Evolutionary conservation across 2,329 filamentous ascomycete genomes (phyloP).

Genomic region (Talaromyces islandicus): DNA sequence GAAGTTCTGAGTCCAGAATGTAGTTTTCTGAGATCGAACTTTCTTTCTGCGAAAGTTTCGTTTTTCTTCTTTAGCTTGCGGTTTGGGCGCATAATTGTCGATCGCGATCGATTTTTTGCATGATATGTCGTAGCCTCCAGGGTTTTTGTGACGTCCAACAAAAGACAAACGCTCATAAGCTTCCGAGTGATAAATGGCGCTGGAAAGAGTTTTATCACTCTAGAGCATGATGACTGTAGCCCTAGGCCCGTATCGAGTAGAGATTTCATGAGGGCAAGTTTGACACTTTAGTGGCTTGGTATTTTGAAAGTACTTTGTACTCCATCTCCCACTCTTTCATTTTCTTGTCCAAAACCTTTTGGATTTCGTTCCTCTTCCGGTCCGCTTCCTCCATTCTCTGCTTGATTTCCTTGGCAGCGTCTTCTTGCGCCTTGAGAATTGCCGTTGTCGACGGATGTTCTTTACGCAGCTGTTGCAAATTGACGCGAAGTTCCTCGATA

Average conservation of each 20-base stretch:
- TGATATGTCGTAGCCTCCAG: not conserved
- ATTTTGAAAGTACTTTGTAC: conserved; percentile 18
- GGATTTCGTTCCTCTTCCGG: conserved; percentile 32
- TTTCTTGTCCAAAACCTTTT: conserved; percentile 38
- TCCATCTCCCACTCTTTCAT: conserved; percentile 37
- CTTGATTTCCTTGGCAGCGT: conserved; percentile 31
- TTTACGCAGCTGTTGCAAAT: conserved; percentile 30
- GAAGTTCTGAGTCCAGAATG: not conserved
- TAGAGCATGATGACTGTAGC: not conserved
- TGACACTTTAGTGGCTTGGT: not conserved
- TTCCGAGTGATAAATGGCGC: not conserved
- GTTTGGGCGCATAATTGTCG: not conserved
- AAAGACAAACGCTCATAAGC: not conserved
- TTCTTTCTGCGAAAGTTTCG: not conserved
- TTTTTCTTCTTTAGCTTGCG: not conserved
- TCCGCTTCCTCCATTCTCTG: conserved; percentile 31
- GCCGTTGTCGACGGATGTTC: conserved; percentile 30
- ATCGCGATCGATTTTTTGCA: not conserved
- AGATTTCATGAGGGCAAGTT: not conserved
- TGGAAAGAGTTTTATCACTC: not conserved
- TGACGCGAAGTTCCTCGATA: conserved; percentile 19
- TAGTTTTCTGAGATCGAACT: not conserved
- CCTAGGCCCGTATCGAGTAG: not conserved
- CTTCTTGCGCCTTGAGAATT: conserved; percentile 32
- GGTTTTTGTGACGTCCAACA: not conserved